phyloP scores from a whole-genome alignment of 1,284 basidiomycete genomes.

The Microbotryomycetes sp. region DNA sequence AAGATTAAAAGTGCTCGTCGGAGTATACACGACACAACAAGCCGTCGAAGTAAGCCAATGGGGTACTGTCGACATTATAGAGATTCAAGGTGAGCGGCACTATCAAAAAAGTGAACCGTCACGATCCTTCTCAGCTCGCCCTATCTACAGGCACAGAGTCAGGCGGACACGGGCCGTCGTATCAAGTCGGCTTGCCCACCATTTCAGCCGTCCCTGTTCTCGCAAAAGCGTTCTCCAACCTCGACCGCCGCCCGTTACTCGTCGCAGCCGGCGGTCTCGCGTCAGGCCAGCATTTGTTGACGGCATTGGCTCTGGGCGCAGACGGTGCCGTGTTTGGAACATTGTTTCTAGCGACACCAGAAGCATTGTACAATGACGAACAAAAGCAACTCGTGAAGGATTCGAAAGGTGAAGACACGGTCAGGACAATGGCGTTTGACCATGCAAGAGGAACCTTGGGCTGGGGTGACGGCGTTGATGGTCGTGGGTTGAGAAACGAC shows the following conservation, averaged over 20 bases:
- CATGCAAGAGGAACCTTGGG: not conserved
- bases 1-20: constrained; percentile 1
- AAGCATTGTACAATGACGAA: not conserved
- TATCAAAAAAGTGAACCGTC: not conserved
- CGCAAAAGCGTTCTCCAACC: not conserved
- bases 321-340: constrained; percentile 9
- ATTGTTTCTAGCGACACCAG: constrained; percentile 1
- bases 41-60: not conserved
- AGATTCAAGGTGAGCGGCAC: not conserved
- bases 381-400: constrained; percentile 12
- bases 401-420: not conserved
- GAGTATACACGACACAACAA: constrained; percentile 6
- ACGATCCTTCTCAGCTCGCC: not conserved
- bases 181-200: not conserved
- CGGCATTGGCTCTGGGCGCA: not conserved
- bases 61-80: constrained; percentile 4
- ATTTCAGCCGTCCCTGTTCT: not conserved
- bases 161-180: constrained; percentile 12
- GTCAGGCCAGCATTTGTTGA: not conserved
- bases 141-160: constrained; percentile 9
- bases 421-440: constrained; percentile 4
- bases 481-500: not conserved
- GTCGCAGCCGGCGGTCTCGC: constrained; percentile 9
- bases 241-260: not conserved
- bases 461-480: constrained; percentile 1